Base-by-base conservation (phyloP, 192 early-diverging fungal genomes). In the Coemansia interrupta region DNA sequence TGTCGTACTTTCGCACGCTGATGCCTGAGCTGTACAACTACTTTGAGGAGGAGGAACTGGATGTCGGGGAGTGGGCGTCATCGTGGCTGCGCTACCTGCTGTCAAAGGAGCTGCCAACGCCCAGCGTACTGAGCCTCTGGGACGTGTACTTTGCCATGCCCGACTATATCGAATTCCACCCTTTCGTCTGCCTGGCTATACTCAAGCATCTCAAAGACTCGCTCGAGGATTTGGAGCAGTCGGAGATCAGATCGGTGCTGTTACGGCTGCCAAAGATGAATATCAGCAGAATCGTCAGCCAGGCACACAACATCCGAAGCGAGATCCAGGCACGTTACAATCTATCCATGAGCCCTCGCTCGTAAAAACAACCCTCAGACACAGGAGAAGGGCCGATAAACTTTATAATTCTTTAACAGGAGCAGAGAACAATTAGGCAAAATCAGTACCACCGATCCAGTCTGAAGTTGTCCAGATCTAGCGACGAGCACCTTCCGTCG, bases 11-110 rank as follows among this genome's bases (percentile, higher is more conserved):
- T 76, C 75, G 93, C 51, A 86, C 83, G 26, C 78, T 91, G 45
- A 69, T 93, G 64, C 93, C 93, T 17, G 93, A 95, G 40, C 73
- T 95, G 61, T 94, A 95, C 67, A 91, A 85, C 64, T 92, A 91
- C 72, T 96, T 96, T 83, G 91, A 94, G 64, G 94, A 96, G 51
- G 94, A 96, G 54, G 92, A 96, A 65, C 88, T 94, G 28, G 86
- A 93, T 53, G 81, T 91, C 32, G 87, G 90, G 65, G 92, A 92
- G 58, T 92, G 89, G 85, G 86, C 86, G 5, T 84, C 88, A 15
- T 89, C 91, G 13, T 92, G 92, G 85, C 82, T 94, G 52, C 86
- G 86, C 54, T 83, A 84, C 65, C 60, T 94, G n/a, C 63, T 96
- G 15, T 80, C 90, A 11, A 85, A 85, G 58, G 92, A 96, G 58